Evolutionary conservation across 306 rosid species (phyloP).

Genomic region (Pyrus bretschneideri): DNA sequence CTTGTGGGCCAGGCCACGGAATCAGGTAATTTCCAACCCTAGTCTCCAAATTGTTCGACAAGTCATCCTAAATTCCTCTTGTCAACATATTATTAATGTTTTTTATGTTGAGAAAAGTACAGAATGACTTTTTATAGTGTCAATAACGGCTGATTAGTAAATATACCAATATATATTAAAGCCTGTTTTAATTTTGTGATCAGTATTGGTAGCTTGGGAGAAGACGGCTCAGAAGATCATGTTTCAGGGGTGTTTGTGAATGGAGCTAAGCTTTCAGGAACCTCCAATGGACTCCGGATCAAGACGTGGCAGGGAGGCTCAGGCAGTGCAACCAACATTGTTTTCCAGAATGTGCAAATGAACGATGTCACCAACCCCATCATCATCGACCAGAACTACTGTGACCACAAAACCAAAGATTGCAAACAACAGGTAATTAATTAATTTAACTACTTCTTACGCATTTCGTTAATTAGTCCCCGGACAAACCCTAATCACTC

Average conservation of each 20-base stretch:
- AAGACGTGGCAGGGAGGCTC: constrained; percentile 92
- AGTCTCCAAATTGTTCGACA: background rate
- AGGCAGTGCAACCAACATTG: constrained; percentile 55
- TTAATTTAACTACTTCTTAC: too few species aligned
- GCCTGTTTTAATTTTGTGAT: background rate
- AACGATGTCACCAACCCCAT: constrained; percentile 54
- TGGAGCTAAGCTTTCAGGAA: constrained; percentile 61
- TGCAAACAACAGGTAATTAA: constrained; percentile 42
- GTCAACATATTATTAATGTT: background rate
- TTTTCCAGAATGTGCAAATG: constrained; percentile 56
- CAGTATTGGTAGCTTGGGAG: constrained; percentile 82
- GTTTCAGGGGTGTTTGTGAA: constrained; percentile 55
- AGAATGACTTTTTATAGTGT: too few species aligned
- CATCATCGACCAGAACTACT: constrained; percentile 61
- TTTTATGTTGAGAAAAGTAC: background rate
- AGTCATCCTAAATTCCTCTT: background rate
- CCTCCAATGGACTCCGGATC: constrained; percentile 71
- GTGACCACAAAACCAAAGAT: constrained; percentile 34
- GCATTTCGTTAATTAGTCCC: background rate
- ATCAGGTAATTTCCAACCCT: constrained; percentile 41
- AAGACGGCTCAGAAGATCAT: constrained; percentile 30
- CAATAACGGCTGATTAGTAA: background rate
- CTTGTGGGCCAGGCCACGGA: constrained; percentile 93
- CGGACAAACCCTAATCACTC: background rate
- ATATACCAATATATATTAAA: background rate